Evolutionary conservation across 2,329 filamentous ascomycete species (phyloP).

Genomic region (Elsinoe necatrix): DNA sequence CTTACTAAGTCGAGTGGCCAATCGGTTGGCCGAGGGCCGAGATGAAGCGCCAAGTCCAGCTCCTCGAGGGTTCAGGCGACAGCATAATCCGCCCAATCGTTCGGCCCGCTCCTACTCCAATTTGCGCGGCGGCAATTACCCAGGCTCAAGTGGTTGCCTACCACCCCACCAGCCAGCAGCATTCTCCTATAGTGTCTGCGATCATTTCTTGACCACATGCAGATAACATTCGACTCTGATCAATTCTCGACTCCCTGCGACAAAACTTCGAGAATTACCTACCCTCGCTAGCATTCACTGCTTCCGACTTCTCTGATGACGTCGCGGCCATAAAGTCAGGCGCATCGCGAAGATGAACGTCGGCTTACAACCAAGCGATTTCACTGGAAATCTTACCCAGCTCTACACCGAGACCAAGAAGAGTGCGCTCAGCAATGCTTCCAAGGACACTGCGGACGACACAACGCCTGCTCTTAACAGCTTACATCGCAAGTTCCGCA

Average conservation of each 20-base stretch:
- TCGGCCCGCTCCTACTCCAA: not conserved
- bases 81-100: slow-evolving; percentile 12
- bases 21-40: not conserved
- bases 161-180: slow-evolving; percentile 2
- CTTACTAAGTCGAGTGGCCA: not conserved
- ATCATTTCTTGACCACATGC: not conserved
- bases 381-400: slow-evolving; percentile 46
- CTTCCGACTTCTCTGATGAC: not conserved
- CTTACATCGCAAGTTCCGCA: slow-evolving; percentile 66
- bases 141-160: slow-evolving; percentile 9
- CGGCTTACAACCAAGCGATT: slow-evolving; percentile 9
- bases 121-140: not conserved
- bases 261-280: not conserved
- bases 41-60: slow-evolving; percentile 1
- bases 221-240: not conserved
- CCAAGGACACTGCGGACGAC: slow-evolving; percentile 48
- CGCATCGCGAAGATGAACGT: slow-evolving; percentile 11
- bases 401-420: slow-evolving; percentile 77
- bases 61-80: slow-evolving; percentile 12
- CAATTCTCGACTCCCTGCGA: not conserved
- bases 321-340: slow-evolving; percentile 1
- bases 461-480: slow-evolving; percentile 59
- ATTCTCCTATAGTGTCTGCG: not conserved
- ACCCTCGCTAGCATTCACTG: not conserved
- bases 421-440: slow-evolving; percentile 51